Evolutionary conservation across 176 grass and related monocot genomes (phyloP), one percentile per base, ranked within the genome.

Genomic region (Stipa capillata): DNA sequence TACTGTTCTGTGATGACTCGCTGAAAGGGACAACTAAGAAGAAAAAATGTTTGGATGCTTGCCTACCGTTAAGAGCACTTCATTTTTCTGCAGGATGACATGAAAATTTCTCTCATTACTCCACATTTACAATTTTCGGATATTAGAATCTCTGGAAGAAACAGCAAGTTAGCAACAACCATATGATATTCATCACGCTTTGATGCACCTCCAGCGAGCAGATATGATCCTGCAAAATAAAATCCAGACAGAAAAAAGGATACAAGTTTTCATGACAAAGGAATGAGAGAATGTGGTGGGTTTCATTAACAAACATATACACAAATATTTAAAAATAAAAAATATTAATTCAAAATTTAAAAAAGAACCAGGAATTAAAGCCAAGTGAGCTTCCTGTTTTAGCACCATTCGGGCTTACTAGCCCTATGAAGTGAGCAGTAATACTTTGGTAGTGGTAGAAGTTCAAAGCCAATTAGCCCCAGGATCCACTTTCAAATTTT

Each of bases 31-130:
- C 6, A 35, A 25, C n/a, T 25, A 49, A 50, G 3, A 53, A 20
- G 36, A 39, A 81, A 73, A 78, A 60, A 27, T n/a, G 36, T 60
- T 61, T 34, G 64, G 42, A 87, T 69, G 32, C 3, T 71, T 80
- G 47, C 35, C 15, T 73, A 14, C 36, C 3, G 15, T 76, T 51
- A 69, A 81, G 58, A 69, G 42, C 25, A 43, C 51, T 42, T 45
- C 2, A 69, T 24, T 25, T 51, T 4, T 76, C 52, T 75, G 50
- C 51, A 37, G 60, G 24, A 53, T 74, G 21, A 50, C 25, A 69
- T 70, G 51, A 49, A 10, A 33, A 50, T 60, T 81, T 57, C 33
- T 40, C 41, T 41, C 39, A 5, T 69, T 82, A 34, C 8, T 62
- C 72, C 33, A 62, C 25, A 42, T 82, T 70, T 53, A 62, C n/a